Evolutionary conservation across 2,329 filamentous ascomycete species (phyloP).

Genomic region (Acrocalymma vagum): DNA sequence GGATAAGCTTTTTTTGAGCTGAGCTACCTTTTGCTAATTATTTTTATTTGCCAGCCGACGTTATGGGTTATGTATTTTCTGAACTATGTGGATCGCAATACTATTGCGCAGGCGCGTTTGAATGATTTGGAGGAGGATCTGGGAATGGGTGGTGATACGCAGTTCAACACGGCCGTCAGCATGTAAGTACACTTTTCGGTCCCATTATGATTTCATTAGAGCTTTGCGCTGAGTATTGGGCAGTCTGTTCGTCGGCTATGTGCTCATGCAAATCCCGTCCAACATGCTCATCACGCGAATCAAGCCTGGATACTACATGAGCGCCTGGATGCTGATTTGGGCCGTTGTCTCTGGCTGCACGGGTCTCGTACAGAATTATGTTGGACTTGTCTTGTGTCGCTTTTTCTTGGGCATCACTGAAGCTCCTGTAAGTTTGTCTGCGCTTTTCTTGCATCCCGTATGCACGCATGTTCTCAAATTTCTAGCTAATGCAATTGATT

Average conservation of each 20-base stretch:
- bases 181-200: slow-evolving; percentile 37
- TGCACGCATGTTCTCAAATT: not conserved
- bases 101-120: slow-evolving; percentile 70
- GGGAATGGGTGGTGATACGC: slow-evolving; percentile 33
- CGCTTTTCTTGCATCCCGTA: slow-evolving; percentile 10
- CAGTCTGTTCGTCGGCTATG: slow-evolving; percentile 59
- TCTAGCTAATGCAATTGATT: no score
- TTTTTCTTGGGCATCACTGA: slow-evolving; percentile 44
- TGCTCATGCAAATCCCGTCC: slow-evolving; percentile 48
- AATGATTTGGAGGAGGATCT: slow-evolving; percentile 67
- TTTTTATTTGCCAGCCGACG: slow-evolving; percentile 50
- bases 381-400: slow-evolving; percentile 39
- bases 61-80: slow-evolving; percentile 54
- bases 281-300: slow-evolving; percentile 54
- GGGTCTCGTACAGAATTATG: slow-evolving; percentile 41
- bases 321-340: slow-evolving; percentile 46
- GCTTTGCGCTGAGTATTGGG: no score
- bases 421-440: slow-evolving; percentile 19
- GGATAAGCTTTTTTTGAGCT: slow-evolving; percentile 8
- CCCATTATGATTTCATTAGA: no score
- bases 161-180: slow-evolving; percentile 57
- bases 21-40: no score
- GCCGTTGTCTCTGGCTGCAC: slow-evolving; percentile 44
- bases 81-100: slow-evolving; percentile 64
- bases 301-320: slow-evolving; percentile 41